These are phyloP conservation scores for Aspergillus sergii DNA, from an alignment of 2,329 filamentous ascomycete genomes.

Conservation along the genomic window DNA sequence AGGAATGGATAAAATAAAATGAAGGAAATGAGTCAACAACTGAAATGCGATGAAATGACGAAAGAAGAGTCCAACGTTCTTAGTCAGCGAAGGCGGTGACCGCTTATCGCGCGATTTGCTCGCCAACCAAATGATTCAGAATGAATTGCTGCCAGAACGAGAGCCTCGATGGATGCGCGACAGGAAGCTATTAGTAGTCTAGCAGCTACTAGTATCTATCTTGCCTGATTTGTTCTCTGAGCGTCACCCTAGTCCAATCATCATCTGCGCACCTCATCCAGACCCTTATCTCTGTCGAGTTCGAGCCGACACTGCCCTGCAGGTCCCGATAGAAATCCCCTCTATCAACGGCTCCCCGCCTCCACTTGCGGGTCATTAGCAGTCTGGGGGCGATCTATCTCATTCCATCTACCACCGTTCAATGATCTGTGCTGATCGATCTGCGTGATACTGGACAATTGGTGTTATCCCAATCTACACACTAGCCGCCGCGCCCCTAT, in stretches of 20 bases:
- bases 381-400: conserved; percentile 4
- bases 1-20: neutral
- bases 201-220: conserved; percentile 3
- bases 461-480: neutral
- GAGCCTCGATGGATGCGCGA: conserved; percentile 3
- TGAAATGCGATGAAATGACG: neutral
- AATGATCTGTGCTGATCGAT: neutral
- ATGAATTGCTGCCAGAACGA: neutral
- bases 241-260: conserved; percentile 1
- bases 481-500: neutral
- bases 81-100: conserved; percentile 5
- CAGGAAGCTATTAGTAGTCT: conserved; percentile 3
- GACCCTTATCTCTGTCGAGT: conserved; percentile 1
- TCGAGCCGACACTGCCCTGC: neutral
- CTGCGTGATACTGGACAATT: conserved; percentile 1
- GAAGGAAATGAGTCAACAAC: neutral
- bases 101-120: conserved; percentile 7
- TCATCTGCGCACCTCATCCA: too few relatives aligned
- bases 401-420: neutral
- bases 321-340: conserved; percentile 2
- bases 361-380: conserved; percentile 13
- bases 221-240: neutral
- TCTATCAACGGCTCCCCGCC: conserved; percentile 9
- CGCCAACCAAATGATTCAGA: neutral
- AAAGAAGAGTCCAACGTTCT: neutral